phyloP scores from a whole-genome alignment of 306 rosid genomes.

The Canavalia ensiformis region DNA sequence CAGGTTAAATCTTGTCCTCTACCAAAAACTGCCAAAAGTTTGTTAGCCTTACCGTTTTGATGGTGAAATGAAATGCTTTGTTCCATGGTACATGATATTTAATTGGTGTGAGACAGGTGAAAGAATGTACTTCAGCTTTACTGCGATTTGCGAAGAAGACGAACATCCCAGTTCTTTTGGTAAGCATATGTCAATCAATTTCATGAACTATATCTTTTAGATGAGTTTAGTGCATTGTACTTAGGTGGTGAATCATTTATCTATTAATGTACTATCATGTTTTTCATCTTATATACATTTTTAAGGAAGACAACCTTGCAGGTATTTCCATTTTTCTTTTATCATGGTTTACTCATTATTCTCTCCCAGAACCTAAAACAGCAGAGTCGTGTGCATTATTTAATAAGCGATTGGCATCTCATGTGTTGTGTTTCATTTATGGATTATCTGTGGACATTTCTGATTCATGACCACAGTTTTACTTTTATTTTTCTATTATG shows the following conservation, averaged over 20 bases:
- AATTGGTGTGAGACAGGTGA: conserved; percentile 67
- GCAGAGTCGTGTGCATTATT: neutral
- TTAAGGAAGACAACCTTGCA: neutral
- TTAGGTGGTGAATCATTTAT: conserved; percentile 2
- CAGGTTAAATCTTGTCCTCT: neutral
- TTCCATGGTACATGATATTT: conserved; percentile 41
- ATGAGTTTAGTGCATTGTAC: neutral
- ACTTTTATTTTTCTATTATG: conserved; percentile 42
- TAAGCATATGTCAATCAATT: conserved; percentile 49
- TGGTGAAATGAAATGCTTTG: conserved; percentile 26
- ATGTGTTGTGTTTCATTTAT: conserved; percentile 16
- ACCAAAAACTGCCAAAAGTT: conserved; percentile 23
- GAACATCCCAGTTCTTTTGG: conserved; percentile 82
- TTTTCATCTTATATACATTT: conserved; percentile 21
- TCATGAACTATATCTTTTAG: conserved; percentile 18
- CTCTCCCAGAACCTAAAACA: neutral
- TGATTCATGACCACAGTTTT: conserved; percentile 14
- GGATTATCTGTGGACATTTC: conserved; percentile 27
- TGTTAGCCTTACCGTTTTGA: conserved; percentile 34
- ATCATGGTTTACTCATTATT: conserved; percentile 10
- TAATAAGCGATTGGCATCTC: conserved; percentile 7
- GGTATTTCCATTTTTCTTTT: conserved; percentile 9
- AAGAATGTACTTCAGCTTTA: conserved; percentile 89
- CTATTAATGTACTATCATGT: neutral
- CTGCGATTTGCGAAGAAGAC: conserved; percentile 89